Evolutionary conservation across 257 asterid genomes (phyloP), one percentile per base, ranked within the genome.

Genomic region (Solanum virginianum): DNA sequence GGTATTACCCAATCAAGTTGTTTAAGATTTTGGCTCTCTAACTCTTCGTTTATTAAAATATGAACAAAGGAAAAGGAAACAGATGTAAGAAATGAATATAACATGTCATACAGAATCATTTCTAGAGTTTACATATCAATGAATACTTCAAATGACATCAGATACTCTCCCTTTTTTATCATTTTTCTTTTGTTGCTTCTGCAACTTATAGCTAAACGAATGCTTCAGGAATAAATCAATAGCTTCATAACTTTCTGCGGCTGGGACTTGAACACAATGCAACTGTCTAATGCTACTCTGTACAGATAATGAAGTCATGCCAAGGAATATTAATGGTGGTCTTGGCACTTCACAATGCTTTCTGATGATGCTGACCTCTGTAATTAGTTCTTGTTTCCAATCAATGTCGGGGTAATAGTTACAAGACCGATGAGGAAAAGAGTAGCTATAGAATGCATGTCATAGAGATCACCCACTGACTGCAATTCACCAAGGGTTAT

Each of bases 401-500:
- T 80, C 90, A 96, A 86, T 20, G 98, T 92, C 17, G 99, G 99
- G 59, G 98, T 93, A 18, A 96, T 75, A 39, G 90, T 80, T 62
- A 94, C 92, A 26, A 91, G 88, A 51, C 99, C 99, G 47, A 96
- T 96, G n/a, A 96, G 95, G 88, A 96, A 93, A 85, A 96, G 81
- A 7, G 98, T 93, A 39, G 94, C 96, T 51, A 96, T 89, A 41
- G 98, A 96, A 87, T 92, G 96, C 90, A 94, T 87, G 88, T 96
- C 98, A 24, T 96, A 96, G 49, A 94, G 94, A 87, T 96, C 99
- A 65, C 98, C 99, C 83, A 96, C 86, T 0, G 99, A 94, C 83
- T 93, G 94, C 93, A 96, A 88, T 22, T 96, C 99, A 1, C 98
- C 97, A 71, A 96, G 93, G 74, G 98, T 90, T 79, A 96, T 91